Evolutionary conservation across 805 yeast genomes (phyloP), one percentile per base, ranked within the genome.

Genomic region (Hanseniaspora occidentalis): DNA sequence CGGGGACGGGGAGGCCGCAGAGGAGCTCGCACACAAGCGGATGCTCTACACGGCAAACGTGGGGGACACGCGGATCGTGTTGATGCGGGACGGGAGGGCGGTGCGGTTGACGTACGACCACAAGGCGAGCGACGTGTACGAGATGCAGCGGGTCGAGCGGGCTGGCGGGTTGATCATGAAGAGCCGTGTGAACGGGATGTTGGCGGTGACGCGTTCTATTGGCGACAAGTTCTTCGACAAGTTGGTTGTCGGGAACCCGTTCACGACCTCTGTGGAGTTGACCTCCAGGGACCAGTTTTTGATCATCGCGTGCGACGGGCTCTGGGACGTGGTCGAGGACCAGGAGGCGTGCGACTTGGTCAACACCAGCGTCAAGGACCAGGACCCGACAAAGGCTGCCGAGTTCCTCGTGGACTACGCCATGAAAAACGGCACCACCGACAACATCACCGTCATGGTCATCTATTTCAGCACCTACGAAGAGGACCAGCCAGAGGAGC

Each of bases 181-280:
- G 52, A 82, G 84, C 45, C 71, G 98, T 50, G 98, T 89, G 20
- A 92, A 89, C 58, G 98, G 97, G 3, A 86, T 89, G 59, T 69
- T 92, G 38, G 97, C 97, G 0, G 95, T 89, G 9, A 85, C 96
- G 2, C 67, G 98, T 46, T 81, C 97, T 1, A 66, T 89, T 35
- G 98, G 98, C 16, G 97, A 89, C 57, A 70, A 79, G n/a, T 88
- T 84, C 58, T 80, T 89, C 75, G 94, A 89, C 57, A 82, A 79
- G 39, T 65, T 84, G 43, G 96, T 89, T 16, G 75, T 85, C 24
- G 95, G 96, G 0, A 75, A 77, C 41, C 98, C 98, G 1, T 89
- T 80, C 54, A 89, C 98, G 0, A 84, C 97, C 0, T 75, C 85
- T 36, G 85, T 94, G 1, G 85, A 78, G 51, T 66, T 92, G 23